Percentiles rank a stretch among this genome's conserved stretches.
Conservation (phyloP, 2,329 filamentous ascomycete species). For the Alternaria hordeiaustralica region DNA sequence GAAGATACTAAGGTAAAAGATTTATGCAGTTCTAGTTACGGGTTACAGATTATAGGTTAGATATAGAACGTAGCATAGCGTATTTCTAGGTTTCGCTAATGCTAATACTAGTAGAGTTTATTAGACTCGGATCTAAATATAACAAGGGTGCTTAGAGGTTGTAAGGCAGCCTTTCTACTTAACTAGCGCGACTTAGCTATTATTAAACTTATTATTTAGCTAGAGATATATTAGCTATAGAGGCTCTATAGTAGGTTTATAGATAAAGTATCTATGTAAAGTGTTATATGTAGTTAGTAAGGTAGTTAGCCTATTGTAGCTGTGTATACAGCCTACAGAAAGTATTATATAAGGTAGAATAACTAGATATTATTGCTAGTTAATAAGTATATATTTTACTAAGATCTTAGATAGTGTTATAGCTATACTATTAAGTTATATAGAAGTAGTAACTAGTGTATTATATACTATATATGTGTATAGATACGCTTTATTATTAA, state of each 20-base stretch:
- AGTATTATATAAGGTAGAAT: constrained; percentile 13
- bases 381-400: neutral
- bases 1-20: neutral
- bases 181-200: neutral
- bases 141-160: neutral
- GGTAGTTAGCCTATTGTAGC: constrained; percentile 9
- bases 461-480: neutral
- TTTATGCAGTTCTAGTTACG: neutral
- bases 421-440: neutral
- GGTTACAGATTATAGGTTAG: neutral
- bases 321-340: constrained; percentile 16
- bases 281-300: neutral
- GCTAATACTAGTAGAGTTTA: neutral
- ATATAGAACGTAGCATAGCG: neutral
- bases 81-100: neutral
- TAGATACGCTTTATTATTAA: too few species aligned
- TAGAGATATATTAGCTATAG: neutral
- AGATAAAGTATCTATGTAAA: neutral
- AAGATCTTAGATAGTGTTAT: neutral
- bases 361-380: neutral
- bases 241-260: neutral
- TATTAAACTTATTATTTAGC: neutral
- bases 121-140: neutral
- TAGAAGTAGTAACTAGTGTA: neutral
- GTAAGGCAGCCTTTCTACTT: neutral